Evolutionary conservation across 805 yeast species (phyloP), one percentile per base, ranked within the genome.

Genomic region (Nadsonia fulvescens): DNA sequence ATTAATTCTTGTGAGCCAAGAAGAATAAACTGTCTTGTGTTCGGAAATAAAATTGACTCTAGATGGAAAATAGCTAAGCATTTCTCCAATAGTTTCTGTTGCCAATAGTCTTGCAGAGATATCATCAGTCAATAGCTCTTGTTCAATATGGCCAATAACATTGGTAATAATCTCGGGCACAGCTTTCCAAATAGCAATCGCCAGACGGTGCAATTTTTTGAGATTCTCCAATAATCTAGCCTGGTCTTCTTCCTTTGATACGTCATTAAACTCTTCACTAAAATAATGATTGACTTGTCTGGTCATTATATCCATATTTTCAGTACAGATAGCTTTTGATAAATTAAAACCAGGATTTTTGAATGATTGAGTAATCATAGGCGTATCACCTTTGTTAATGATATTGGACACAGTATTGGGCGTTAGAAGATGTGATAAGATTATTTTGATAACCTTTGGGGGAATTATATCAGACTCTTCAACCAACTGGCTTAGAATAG

Each of bases 201-300:
- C 52, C 17, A 79, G 49, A 8, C 47, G 57, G 40, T 81, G 92
- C 3, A 77, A 54, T 39, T 70, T 72, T 7, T 54, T 55, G 28
- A 77, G 47, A 12, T 64, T 66, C 22, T 54, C 59, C 25, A 51
- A 30, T 14, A 30, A 36, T 24, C 18, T 16, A 14, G 37, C 41
- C 9, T 37, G 35, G 8, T 38, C 44, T 8, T 42, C 37, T 10
- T 32, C 44, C 4, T 30, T 33, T 7, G 34, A 40, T n/a, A 42
- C 45, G n/a, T 46, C 47, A 39, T 70, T 70, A 6, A 81, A 44
- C 32, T 69, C 57, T 39, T 81, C 93, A 0, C 92, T 71, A 35
- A 79, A 76, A 37, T 71, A 73, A 42, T 72, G 82, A 3, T 91
- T 74, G 17, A 78, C 55, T 33, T 68, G 67, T 35, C 92, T 62